phyloP scores from a whole-genome alignment of 768 basidiomycete genomes.

The Tricholoma sp. region DNA sequence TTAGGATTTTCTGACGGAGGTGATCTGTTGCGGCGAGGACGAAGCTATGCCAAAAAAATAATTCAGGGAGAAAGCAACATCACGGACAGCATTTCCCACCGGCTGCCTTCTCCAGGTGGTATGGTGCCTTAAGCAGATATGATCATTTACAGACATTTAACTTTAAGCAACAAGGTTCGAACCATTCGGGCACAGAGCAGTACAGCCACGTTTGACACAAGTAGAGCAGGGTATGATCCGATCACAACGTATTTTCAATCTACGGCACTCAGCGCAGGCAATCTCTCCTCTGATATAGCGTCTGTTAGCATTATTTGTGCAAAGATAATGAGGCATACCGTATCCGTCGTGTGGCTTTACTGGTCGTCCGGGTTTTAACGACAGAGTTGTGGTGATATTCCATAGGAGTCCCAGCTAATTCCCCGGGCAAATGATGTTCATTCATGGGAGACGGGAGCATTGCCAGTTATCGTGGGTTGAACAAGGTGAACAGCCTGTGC shows the following conservation, averaged over 20 bases:
- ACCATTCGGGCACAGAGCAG: constrained; percentile 51
- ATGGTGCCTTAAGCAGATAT: constrained; percentile 35
- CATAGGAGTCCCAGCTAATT: not conserved
- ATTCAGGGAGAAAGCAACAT: not conserved
- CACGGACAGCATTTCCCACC: constrained; percentile 26
- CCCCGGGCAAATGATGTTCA: not conserved
- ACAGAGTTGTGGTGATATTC: not conserved
- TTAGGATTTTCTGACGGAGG: constrained; percentile 38
- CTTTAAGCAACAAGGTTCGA: constrained; percentile 6
- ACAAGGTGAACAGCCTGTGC: not conserved
- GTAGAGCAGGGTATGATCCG: constrained; percentile 40
- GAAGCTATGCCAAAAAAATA: constrained; percentile 29
- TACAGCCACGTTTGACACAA: constrained; percentile 48
- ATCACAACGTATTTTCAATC: constrained; percentile 39
- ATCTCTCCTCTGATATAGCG: constrained; percentile 31
- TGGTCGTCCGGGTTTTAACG: constrained; percentile 13
- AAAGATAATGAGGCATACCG: constrained; percentile 20
- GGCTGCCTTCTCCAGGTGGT: constrained; percentile 50
- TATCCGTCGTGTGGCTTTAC: constrained; percentile 36
- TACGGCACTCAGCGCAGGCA: constrained; percentile 39
- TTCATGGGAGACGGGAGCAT: not conserved
- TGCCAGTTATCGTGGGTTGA: not conserved
- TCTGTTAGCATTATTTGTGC: not conserved
- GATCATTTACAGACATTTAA: not conserved
- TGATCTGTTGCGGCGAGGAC: constrained; percentile 50